Conservation (phyloP, 768 basidiomycete genomes). For the Nevesoporus exiguus region DNA sequence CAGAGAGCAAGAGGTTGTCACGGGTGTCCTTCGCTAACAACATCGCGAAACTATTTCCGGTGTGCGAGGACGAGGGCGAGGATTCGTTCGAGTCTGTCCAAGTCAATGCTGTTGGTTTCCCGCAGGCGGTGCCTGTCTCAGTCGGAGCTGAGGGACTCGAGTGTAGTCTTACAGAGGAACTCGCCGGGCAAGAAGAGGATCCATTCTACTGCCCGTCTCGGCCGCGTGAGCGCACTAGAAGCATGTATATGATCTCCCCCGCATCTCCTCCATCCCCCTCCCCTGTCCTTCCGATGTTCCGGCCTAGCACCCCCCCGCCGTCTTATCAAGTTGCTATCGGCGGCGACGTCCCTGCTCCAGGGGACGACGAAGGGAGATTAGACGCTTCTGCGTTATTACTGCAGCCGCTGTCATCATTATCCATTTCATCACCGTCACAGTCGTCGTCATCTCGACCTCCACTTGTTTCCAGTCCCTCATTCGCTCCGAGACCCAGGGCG, state of each 20-base stretch:
- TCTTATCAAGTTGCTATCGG: conserved; percentile 18
- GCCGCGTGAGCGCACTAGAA: conserved; percentile 28
- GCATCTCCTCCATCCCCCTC: conserved; percentile 2
- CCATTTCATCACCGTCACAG: conserved; percentile 11
- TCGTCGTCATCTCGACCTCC: conserved; percentile 9
- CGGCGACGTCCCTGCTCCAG: background rate
- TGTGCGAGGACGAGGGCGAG: conserved; percentile 31
- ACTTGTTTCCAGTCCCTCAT: conserved; percentile 6
- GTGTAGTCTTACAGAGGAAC: background rate
- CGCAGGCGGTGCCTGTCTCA: conserved; percentile 4
- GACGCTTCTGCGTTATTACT: conserved; percentile 27
- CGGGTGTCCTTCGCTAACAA: conserved; percentile 18
- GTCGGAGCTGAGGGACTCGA: conserved; percentile 2
- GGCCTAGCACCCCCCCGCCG: conserved; percentile 26
- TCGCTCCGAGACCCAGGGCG: conserved; percentile 24
- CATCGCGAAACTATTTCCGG: conserved; percentile 27
- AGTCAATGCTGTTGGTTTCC: conserved; percentile 21
- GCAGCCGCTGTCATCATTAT: conserved; percentile 24
- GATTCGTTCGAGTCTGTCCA: conserved; percentile 31
- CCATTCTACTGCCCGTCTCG: conserved; percentile 22
- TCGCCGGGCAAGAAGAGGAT: conserved; percentile 20
- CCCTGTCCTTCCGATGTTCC: conserved; percentile 20
- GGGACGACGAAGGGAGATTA: conserved; percentile 7
- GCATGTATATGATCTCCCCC: conserved; percentile 23
- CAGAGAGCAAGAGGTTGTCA: conserved; percentile 13